Conservation (phyloP, 192 early-diverging fungal species). For the Entomortierella chlamydospora region DNA sequence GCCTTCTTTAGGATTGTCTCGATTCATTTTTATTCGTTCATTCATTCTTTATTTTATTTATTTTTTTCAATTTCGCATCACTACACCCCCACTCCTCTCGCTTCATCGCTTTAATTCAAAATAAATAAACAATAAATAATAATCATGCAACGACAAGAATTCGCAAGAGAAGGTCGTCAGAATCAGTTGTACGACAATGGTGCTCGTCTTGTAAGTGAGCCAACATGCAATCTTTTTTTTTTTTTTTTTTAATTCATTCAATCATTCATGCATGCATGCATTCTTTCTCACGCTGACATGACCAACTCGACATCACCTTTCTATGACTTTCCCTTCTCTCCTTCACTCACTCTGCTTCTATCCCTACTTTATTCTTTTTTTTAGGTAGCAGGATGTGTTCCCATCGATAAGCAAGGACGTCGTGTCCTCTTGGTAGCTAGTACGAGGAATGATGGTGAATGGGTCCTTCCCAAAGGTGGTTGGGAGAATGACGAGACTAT, state of each 20-base stretch:
- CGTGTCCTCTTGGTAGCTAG: conserved; percentile 65
- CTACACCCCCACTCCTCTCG: no score
- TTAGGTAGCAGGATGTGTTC: conserved; percentile 69
- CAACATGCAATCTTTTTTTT: no score
- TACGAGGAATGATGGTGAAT: conserved; percentile 57
- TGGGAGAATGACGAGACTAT: conserved; percentile 73
- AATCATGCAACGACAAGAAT: not conserved
- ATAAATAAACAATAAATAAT: not conserved
- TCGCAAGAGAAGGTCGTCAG: conserved; percentile 46
- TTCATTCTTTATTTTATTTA: no score
- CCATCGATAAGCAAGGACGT: conserved; percentile 58
- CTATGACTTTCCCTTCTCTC: not conserved
- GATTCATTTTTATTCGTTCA: no score
- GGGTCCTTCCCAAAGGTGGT: conserved; percentile 72
- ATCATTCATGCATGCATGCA: not conserved
- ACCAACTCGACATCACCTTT: no score
- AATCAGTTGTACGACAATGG: conserved; percentile 43
- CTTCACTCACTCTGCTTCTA: not conserved
- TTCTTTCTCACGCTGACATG: no score
- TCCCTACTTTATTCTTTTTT: not conserved
- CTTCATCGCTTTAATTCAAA: no score
- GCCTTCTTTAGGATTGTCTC: no score
- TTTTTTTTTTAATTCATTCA: not conserved
- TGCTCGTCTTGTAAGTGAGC: conserved; percentile 42
- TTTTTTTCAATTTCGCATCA: no score